Base-by-base conservation (phyloP, 257 asterid species). In the Thymus quinquecostatus region DNA sequence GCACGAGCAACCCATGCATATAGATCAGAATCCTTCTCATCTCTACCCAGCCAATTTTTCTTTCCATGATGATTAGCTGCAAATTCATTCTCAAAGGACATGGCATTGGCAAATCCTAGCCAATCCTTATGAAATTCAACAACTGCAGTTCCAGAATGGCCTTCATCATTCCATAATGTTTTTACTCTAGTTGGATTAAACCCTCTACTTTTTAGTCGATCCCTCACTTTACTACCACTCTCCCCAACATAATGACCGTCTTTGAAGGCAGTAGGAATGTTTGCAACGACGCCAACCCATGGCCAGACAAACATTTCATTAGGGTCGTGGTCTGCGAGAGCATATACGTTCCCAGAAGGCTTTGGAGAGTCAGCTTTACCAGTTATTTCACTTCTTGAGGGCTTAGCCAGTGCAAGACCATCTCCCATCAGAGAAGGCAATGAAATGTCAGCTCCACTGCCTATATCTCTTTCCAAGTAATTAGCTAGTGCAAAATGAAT, bases 281-380 rank as follows among this genome's bases (percentile, higher is more conserved):
- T 89, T 49, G 81, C 95, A 38, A 92, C 83, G 32, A 88, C 72
- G 29, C 96, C 97, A 73, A 85, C 74, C 99, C 99, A 95, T 7
- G 99, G 99, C 97, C 98, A 92, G 47, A 95, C 98, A 75, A 89
- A 89, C 86, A 87, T 80, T 85, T 95, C 98, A 43, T 78, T 86
- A 71, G 70, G 80, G 58, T 86, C 89, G 6, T 83, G 86, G 54
- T 84, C 88, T 40, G 84, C 86, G 62, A 87, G 82, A 30, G 85
- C 61, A 80, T 80, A 82, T 64, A 62, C 87, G 75, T 80, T 79
- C 11, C 45, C 64, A 66, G 76, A 66, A 51, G 80, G 66, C 76
- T 77, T 70, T 13, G 89, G 79, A 67, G 86, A 73, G 76, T 83
- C 84, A 66, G 84, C 80, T 77, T 40, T 66, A 58, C 2, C 82